phyloP scores from a whole-genome alignment of 306 rosid species.

The Corylus americana region DNA sequence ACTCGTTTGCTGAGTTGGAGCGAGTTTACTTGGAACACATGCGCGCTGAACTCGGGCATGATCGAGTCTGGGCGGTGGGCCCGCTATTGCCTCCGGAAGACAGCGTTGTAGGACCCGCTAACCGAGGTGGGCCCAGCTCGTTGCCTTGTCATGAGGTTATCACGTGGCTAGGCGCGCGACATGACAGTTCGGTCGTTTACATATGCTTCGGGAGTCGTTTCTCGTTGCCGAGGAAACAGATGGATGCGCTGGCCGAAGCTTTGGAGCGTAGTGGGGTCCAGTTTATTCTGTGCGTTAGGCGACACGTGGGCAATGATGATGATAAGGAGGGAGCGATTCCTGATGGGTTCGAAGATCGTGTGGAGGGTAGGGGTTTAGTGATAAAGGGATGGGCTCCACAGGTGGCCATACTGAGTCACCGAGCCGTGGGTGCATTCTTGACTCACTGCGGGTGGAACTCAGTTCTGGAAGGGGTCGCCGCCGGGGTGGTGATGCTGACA shows the following conservation, averaged over 20 bases:
- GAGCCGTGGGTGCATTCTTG: constrained; percentile 46
- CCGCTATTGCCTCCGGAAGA: constrained; percentile 26
- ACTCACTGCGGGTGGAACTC: constrained; percentile 69
- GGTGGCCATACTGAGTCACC: constrained; percentile 36
- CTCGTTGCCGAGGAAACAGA: neutral
- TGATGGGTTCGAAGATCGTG: constrained; percentile 29
- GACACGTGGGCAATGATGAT: constrained; percentile 3
- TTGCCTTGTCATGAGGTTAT: neutral
- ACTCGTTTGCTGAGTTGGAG: constrained; percentile 42
- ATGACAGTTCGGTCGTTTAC: neutral
- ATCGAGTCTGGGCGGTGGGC: constrained; percentile 51
- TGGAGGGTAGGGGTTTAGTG: constrained; percentile 29
- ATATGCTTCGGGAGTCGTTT: constrained; percentile 4
- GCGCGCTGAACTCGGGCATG: constrained; percentile 28
- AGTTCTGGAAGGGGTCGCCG: constrained; percentile 35
- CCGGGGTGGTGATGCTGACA: constrained; percentile 51
- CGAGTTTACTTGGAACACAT: constrained; percentile 30
- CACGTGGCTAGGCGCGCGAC: neutral
- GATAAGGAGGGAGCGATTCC: neutral
- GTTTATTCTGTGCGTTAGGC: neutral
- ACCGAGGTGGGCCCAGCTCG: neutral
- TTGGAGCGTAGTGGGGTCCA: neutral
- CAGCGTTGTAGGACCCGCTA: too few species aligned
- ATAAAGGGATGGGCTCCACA: constrained; percentile 59
- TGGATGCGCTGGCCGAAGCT: neutral